Base-by-base conservation (phyloP, 2,329 filamentous ascomycete genomes). In the Xylogone sp. region DNA sequence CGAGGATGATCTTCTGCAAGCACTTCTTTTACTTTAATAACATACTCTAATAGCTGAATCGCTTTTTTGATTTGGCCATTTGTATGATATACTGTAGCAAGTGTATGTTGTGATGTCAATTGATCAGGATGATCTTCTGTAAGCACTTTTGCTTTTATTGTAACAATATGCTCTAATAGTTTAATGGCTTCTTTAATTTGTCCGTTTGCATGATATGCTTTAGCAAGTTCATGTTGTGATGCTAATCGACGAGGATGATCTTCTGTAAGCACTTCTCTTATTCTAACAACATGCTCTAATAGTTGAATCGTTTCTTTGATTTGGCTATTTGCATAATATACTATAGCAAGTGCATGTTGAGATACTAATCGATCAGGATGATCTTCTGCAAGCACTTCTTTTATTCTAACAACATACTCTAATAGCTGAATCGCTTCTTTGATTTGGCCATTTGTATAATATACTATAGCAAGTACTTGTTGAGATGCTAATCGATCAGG, bases 381-480 rank as follows among this genome's bases (percentile, higher is more conserved):
- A 31, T 31, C 27, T 31, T 31, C 27, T 31, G 27, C 27, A 8
- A 31, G 27, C 13, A 13, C 13, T 31, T 31, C 27, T 31, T 31
- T 31, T 7, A 31, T 31, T 31, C 8, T 13, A 31, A 31, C 27
- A 8, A 31, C 27, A 31, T 56, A 43, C 61, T 53, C 3, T 63
- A 51, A 10, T 65, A 49, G 22, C 53, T 42, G 7, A 62, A 31
- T 53, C 3, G 63, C 63, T 9, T 64, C 48, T 43, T 51, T 45
- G 2, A 58, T 46, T 31, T 51, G 63, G 20, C 47, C 42, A 43
- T 59, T 34, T 1, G 42, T 8, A 9, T 53, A 43, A 39, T 65
- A 65, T 43, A 60, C 61, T 0, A n/a, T 48, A 48, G 60, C 63
- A 2, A 65, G 52, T 18, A 10, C 46, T 21, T 45, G 57, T 56